Evolutionary conservation across 257 asterid species (phyloP).

Genomic region (Fraxinus americana): DNA sequence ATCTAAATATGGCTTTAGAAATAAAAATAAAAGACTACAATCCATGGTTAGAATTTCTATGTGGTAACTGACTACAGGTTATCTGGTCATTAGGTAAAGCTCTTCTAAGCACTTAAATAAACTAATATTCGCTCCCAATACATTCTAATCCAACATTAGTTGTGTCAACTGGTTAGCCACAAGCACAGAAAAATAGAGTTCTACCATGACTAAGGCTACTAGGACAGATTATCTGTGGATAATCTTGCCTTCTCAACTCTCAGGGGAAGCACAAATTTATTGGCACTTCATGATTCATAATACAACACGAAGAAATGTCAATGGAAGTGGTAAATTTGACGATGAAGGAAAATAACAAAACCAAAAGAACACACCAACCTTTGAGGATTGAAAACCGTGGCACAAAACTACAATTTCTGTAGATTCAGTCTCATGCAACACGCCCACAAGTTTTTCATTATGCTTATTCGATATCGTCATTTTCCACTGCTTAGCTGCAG

Average conservation of each 20-base stretch:
- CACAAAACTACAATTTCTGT: constrained; percentile 19
- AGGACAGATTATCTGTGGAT: not conserved
- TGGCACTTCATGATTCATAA: not conserved
- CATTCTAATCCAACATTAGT: not conserved
- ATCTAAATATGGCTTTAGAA: not conserved
- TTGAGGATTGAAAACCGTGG: constrained; percentile 29
- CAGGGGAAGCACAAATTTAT: not conserved
- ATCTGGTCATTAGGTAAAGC: not conserved
- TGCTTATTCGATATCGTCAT: constrained; percentile 15
- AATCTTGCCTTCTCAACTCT: not conserved
- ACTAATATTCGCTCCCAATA: not conserved
- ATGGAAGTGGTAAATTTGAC: not conserved
- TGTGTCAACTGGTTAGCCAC: not conserved
- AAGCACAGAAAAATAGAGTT: not conserved
- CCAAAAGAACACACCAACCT: constrained; percentile 14
- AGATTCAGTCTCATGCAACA: constrained; percentile 26
- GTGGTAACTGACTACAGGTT: not conserved
- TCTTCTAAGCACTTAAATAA: not conserved
- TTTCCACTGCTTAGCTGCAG: constrained; percentile 23
- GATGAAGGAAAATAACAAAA: constrained; percentile 1
- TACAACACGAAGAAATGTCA: not conserved
- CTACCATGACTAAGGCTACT: too few species aligned
- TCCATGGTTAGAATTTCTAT: not conserved
- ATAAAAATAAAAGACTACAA: not conserved
- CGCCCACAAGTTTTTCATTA: constrained; percentile 23